Base-by-base conservation (phyloP, 2,329 filamentous ascomycete species). In the Calonectria leucothoes region DNA sequence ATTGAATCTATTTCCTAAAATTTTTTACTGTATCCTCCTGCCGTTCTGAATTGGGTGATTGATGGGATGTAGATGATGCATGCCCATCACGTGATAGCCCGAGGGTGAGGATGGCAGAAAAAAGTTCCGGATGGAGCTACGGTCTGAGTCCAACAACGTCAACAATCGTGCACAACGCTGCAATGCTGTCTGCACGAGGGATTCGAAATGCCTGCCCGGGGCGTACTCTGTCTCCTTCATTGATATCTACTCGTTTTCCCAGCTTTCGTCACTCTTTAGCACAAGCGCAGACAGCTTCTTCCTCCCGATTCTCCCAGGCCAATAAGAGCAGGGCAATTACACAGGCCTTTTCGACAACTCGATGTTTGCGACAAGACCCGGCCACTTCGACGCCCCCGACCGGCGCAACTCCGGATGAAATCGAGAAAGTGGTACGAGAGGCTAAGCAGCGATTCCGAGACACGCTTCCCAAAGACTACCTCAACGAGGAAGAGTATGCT, bases 401-500 rank as follows among this genome's bases (percentile, higher is more conserved):
- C 25, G 74, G 49, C 49, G 25, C 64, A 31, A 75, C 77, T 5
- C 29, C 74, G 4, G 76, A 82, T 14, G 86, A 90, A 6, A 86
- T 91, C 69, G 93, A 95, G 81, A 86, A 87, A 14, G 85, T 93
- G 10, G 95, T 95, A 37, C 91, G 94, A 70, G 88, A 91, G 77
- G 93, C 94, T 42, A 91, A 93, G 79, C 93, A 94, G 75, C 88
- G 91, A 11, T 97, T 95, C 82, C 93, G 95, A 74, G 93, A 97
- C 80, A 92, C 89, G 0, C 84, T 98, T 29, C 96, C 96, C 0
- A 90, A 91, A 37, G 92, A 89, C 39, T 91, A 94, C 78, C 84
- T 98, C 66, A 92, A 88, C 39, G 87, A 89, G 1, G 90, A 93
- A 67, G 95, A 98, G 82, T 92, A 93, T 79, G 87, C 86, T 61